phyloP scores from a whole-genome alignment of 352 stramenopile species.

The Globisporangium middletonii region DNA sequence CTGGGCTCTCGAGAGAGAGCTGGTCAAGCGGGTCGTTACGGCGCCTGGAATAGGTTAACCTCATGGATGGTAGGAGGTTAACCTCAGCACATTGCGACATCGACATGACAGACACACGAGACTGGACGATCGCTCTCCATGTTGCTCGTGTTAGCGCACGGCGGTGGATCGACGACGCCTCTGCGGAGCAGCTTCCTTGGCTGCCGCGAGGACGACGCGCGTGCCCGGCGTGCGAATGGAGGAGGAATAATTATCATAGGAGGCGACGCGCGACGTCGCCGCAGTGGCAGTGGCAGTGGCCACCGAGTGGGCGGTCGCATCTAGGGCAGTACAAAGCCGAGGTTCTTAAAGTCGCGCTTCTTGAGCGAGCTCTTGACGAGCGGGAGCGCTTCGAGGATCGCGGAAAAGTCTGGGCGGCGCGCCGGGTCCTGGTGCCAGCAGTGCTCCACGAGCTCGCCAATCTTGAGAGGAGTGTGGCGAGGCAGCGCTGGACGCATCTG shows the following conservation, averaged over 20 bases:
- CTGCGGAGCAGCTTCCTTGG: too few relatives aligned
- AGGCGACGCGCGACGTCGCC: too few relatives aligned
- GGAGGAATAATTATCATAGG: too few relatives aligned
- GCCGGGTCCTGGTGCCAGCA: conserved; percentile 82
- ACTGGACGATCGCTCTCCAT: too few relatives aligned
- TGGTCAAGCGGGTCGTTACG: too few relatives aligned
- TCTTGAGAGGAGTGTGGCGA: conserved; percentile 75
- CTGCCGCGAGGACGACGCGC: too few relatives aligned
- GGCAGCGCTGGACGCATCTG: conserved; percentile 81
- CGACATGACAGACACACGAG: too few relatives aligned
- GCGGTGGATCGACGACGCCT: too few relatives aligned
- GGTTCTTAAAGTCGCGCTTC: conserved; percentile 85
- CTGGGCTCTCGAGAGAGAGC: not conserved
- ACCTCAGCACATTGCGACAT: too few relatives aligned
- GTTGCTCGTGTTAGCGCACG: too few relatives aligned
- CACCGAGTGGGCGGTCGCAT: conserved; percentile 5
- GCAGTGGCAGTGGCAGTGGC: not conserved
- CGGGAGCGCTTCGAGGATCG: conserved; percentile 70
- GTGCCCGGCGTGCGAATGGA: too few relatives aligned
- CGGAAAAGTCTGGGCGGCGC: conserved; percentile 65
- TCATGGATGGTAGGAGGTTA: too few relatives aligned
- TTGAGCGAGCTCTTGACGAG: conserved; percentile 77
- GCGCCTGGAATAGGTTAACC: not conserved
- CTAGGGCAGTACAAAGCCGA: conserved; percentile 53
- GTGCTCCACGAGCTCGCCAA: conserved; percentile 75